Evolutionary conservation across 1,284 basidiomycete genomes (phyloP).

Genomic region (Abortiporus biennis): DNA sequence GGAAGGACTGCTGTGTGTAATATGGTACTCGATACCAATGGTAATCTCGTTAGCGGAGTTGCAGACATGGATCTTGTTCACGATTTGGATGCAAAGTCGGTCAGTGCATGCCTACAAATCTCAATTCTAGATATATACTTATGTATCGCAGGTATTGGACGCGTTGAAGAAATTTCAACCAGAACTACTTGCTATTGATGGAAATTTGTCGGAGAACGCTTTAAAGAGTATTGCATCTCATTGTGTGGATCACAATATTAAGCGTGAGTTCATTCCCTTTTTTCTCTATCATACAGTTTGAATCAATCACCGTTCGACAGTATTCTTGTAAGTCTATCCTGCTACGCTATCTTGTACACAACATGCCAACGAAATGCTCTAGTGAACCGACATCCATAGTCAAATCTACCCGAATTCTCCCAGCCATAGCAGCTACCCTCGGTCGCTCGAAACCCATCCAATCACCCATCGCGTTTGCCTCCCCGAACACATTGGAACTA

Average conservation of each 20-base stretch:
- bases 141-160: conserved; percentile 33
- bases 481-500: conserved; percentile 81
- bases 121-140: conserved; percentile 1
- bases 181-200: conserved; percentile 73
- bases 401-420: conserved; percentile 71
- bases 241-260: conserved; percentile 39
- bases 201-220: conserved; percentile 59
- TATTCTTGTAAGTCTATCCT: conserved; percentile 48
- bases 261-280: conserved; percentile 36
- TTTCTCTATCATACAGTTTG: neutral
- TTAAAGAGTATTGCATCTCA: conserved; percentile 49
- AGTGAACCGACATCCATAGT: conserved; percentile 85
- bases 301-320: conserved; percentile 25
- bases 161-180: conserved; percentile 41
- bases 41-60: conserved; percentile 77
- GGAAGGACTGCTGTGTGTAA: conserved; percentile 76
- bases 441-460: conserved; percentile 17
- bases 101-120: conserved; percentile 24
- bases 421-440: conserved; percentile 44
- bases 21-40: conserved; percentile 70
- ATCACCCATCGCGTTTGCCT: conserved; percentile 59
- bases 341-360: conserved; percentile 11
- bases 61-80: conserved; percentile 86
- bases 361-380: conserved; percentile 42
- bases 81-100: conserved; percentile 40